Conservation (phyloP, 371 early-diverging fungal genomes). For the Hamiltosporidium magnivora region DNA sequence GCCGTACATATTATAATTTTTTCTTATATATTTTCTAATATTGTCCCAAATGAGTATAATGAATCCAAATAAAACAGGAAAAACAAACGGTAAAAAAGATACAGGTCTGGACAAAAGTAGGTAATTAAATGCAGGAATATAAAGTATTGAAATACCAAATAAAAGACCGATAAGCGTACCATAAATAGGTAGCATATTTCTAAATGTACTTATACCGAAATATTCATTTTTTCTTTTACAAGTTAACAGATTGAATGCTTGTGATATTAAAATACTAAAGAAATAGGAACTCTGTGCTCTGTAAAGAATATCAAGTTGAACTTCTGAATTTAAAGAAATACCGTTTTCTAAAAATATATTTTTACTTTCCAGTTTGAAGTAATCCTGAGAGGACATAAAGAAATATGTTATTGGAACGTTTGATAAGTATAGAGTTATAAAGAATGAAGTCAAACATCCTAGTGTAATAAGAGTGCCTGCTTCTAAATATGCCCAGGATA, state of each 20-base stretch:
- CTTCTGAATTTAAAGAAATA: constrained; percentile 45
- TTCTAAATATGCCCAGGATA: constrained; percentile 72
- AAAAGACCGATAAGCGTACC: not conserved
- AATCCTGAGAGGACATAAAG: constrained; percentile 55
- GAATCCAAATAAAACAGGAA: not conserved
- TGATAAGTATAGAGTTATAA: constrained; percentile 59
- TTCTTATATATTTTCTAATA: not conserved
- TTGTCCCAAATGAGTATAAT: not conserved
- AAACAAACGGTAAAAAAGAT: not conserved
- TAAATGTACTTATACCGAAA: not conserved
- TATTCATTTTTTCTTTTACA: constrained; percentile 65
- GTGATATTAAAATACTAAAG: constrained; percentile 65
- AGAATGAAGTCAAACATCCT: constrained; percentile 63
- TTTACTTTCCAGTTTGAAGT: constrained; percentile 57
- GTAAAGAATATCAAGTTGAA: constrained; percentile 59
- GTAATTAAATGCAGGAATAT: not conserved
- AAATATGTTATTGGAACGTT: constrained; percentile 58
- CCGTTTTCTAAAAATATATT: constrained; percentile 34
- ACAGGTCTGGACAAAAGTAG: not conserved
- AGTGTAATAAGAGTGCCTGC: constrained; percentile 66
- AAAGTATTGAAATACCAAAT: not conserved
- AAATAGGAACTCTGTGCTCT: constrained; percentile 68
- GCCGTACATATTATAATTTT: not conserved
- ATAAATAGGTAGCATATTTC: not conserved
- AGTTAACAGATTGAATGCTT: constrained; percentile 75